Evolutionary conservation across 2,329 filamentous ascomycete species (phyloP).

Genomic region (Talaromyces sp.): DNA sequence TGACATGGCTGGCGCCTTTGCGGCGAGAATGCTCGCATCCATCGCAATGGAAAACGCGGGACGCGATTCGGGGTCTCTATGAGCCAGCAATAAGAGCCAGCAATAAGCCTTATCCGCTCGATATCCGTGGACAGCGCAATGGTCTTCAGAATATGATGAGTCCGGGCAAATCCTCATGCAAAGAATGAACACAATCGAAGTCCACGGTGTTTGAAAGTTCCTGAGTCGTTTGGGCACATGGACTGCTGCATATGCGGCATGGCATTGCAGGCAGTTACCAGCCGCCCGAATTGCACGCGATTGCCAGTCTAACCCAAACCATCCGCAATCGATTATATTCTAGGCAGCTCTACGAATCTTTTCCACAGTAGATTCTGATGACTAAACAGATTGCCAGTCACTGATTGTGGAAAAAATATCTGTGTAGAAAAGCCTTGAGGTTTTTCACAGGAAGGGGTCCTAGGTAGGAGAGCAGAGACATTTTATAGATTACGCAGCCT

Average conservation of each 20-base stretch:
- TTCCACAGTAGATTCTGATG: neutral
- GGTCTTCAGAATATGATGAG: neutral
- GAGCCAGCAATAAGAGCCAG: neutral
- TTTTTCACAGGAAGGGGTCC: neutral
- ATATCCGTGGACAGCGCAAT: neutral
- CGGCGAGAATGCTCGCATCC: slow-evolving; percentile 5
- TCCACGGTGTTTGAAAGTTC: neutral
- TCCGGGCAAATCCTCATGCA: neutral
- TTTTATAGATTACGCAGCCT: neutral
- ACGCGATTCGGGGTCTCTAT: slow-evolving; percentile 3
- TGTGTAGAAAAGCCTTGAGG: neutral
- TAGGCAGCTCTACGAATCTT: neutral
- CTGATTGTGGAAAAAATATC: neutral
- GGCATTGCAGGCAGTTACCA: neutral
- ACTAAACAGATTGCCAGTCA: no score
- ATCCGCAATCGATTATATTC: slow-evolving; percentile 11
- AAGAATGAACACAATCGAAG: neutral
- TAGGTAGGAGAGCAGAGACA: neutral
- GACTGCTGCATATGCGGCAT: neutral
- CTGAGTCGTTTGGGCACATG: neutral
- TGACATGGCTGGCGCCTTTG: slow-evolving; percentile 1
- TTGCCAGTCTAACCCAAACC: slow-evolving; percentile 11
- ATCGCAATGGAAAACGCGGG: slow-evolving; percentile 12
- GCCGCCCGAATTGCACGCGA: slow-evolving; percentile 2
- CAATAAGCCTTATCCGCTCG: neutral